A percentile compares a stretch with the other conserved stretches of the same genome.
Conservation (phyloP, 352 stramenopile genomes). For the Globisporangium echinulatum region DNA sequence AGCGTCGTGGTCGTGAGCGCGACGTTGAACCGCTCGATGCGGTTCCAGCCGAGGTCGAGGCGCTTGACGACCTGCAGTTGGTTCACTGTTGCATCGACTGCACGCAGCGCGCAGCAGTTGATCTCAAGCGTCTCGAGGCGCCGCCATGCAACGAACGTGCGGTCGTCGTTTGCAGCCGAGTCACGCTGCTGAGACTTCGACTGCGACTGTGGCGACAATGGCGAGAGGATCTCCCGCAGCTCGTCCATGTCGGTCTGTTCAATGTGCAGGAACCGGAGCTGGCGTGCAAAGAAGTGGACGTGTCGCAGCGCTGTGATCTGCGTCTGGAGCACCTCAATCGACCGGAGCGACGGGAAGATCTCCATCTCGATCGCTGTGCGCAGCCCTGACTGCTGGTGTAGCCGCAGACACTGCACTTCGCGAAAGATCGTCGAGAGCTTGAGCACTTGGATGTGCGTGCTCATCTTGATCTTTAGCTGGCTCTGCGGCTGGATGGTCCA, state of each 20-base stretch:
- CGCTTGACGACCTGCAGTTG: conserved; percentile 30
- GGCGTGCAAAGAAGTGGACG: conserved; percentile 61
- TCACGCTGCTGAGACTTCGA: too few species aligned
- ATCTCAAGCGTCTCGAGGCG: conserved; percentile 51
- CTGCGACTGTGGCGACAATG: conserved; percentile 1
- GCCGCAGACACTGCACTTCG: conserved; percentile 55
- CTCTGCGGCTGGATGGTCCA: conserved; percentile 73
- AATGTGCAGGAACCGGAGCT: conserved; percentile 60
- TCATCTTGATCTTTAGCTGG: conserved; percentile 57
- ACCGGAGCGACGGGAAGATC: conserved; percentile 71
- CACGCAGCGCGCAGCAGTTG: conserved; percentile 52
- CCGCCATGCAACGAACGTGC: conserved; percentile 22
- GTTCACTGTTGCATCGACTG: conserved; percentile 54
- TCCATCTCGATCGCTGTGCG: conserved; percentile 55
- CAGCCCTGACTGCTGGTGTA: conserved; percentile 42
- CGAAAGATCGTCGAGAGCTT: conserved; percentile 83
- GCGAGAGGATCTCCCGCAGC: conserved; percentile 40
- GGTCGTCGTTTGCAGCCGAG: not conserved
- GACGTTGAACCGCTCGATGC: conserved; percentile 36
- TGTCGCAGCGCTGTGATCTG: conserved; percentile 32
- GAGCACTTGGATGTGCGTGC: conserved; percentile 77
- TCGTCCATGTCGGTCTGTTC: conserved; percentile 51
- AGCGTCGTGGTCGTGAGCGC: conserved; percentile 26
- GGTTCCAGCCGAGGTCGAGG: conserved; percentile 70
- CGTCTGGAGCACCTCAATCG: conserved; percentile 58